Conservation (phyloP, 306 rosid species). For the Cyclanthera cordifolia region DNA sequence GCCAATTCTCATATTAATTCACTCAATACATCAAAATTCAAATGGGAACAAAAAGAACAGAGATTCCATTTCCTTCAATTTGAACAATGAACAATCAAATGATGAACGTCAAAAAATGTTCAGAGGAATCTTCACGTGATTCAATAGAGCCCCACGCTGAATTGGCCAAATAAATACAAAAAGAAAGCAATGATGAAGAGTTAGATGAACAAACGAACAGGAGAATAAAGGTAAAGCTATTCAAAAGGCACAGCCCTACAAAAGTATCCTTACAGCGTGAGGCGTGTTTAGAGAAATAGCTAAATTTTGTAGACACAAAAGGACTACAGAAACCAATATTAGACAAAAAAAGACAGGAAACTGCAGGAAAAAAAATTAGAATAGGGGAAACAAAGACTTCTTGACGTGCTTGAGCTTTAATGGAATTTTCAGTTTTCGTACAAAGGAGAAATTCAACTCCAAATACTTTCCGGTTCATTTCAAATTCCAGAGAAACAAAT, state of each 20-base stretch:
- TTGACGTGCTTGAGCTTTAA: slow-evolving; percentile 6
- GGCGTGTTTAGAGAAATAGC: neutral
- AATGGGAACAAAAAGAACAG: slow-evolving; percentile 1
- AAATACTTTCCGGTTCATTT: neutral
- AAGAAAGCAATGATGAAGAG: slow-evolving; percentile 8
- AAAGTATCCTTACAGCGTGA: neutral
- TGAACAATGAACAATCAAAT: neutral
- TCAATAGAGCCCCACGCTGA: slow-evolving; percentile 7
- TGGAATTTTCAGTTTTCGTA: neutral
- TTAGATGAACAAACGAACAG: neutral
- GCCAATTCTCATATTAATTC: neutral
- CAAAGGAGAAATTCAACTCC: neutral
- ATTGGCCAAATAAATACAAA: slow-evolving; percentile 3
- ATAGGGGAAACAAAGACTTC: neutral
- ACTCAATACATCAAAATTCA: neutral
- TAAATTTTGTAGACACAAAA: neutral
- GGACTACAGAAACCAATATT: neutral
- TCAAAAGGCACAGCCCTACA: slow-evolving; percentile 1
- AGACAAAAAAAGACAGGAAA: neutral
- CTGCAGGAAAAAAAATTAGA: neutral
- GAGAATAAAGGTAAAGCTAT: slow-evolving; percentile 11
- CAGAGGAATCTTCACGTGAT: slow-evolving; percentile 12
- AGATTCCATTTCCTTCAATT: slow-evolving; percentile 7
- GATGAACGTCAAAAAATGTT: neutral
- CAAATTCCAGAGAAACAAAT: no score